A percentile compares a stretch with the other conserved stretches of the same genome.
phyloP scores from a whole-genome alignment of 2,329 filamentous ascomycete species.

The Madurella fahalii region DNA sequence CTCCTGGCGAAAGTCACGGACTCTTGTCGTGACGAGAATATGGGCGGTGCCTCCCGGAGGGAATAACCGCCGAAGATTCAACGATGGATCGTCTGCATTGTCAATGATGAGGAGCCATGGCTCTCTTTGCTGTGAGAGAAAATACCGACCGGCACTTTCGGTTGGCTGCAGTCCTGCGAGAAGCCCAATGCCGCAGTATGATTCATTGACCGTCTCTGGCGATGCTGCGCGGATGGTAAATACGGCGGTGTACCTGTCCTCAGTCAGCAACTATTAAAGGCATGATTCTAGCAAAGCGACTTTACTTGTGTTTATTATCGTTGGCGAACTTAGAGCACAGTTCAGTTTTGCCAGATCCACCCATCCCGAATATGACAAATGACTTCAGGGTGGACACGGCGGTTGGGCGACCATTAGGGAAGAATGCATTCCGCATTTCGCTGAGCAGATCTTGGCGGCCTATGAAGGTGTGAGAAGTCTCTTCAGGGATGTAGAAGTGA shows the following conservation, averaged over 20 bases:
- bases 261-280: background rate
- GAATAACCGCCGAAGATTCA: no score
- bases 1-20: conserved; percentile 7
- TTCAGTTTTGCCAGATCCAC: no score
- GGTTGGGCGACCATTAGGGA: no score
- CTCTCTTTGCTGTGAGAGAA: conserved; percentile 11
- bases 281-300: no score
- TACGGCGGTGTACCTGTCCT: conserved; percentile 10
- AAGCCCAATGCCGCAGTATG: conserved; percentile 9
- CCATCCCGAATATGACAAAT: no score
- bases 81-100: conserved; percentile 6
- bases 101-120: conserved; percentile 18
- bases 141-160: conserved; percentile 9
- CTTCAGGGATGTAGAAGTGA: no score
- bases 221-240: conserved; percentile 17
- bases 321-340: no score
- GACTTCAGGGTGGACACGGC: no score
- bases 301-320: no score
- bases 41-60: background rate
- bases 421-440: no score
- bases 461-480: no score
- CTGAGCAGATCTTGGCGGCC: no score
- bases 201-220: conserved; percentile 11
- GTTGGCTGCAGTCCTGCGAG: conserved; percentile 8
- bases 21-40: conserved; percentile 10